Base-by-base conservation (phyloP, 176 grass and related monocot species). In the Avena atlantica region DNA sequence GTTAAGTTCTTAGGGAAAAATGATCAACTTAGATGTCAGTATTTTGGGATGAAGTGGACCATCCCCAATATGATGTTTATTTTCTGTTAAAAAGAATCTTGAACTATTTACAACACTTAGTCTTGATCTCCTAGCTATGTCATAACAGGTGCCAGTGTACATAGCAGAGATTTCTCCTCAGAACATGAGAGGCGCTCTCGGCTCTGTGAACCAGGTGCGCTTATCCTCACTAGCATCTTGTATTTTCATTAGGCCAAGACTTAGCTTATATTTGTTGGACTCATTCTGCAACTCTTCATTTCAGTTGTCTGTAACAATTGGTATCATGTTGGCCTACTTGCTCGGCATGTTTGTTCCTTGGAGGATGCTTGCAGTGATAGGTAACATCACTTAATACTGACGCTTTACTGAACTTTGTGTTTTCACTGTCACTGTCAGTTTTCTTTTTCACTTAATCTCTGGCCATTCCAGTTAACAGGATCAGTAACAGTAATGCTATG, bases 311-410 rank as follows among this genome's bases (percentile, higher is more conserved):
- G 80, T 98, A 59, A 98, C 97, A 63, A 58, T 94, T 83, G 97
- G 97, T 61, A 94, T 98, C 69, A 90, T 98, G 21, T 66, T 98
- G 70, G 97, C 90, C 44, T 98, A 98, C 82, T 20, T 94, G 84
- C 89, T 98, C 10, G 97, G 97, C 79, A 96, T 98, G 92, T 94
- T 96, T 94, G 87, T 98, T 82, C 92, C 86, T 27, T 98, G 97
- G 97, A 98, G 97, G 82, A 24, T 96, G 47, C 94, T 98, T 87
- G 97, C 97, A 73, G 94, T 98, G 79, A 90, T 98, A 80, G 97
- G 97, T 98, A 96, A 90, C 2, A 2, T 21, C 12, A 56, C 72
- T 57, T 68, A 64, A 47, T 27, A 12, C 50, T 86, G 60, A 74
- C 48, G 8, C 71, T 69, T 59, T 79, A 53, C 64, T 81, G 24